phyloP scores from a whole-genome alignment of 2,329 filamentous ascomycete genomes.

The Monosporascus sp. region DNA sequence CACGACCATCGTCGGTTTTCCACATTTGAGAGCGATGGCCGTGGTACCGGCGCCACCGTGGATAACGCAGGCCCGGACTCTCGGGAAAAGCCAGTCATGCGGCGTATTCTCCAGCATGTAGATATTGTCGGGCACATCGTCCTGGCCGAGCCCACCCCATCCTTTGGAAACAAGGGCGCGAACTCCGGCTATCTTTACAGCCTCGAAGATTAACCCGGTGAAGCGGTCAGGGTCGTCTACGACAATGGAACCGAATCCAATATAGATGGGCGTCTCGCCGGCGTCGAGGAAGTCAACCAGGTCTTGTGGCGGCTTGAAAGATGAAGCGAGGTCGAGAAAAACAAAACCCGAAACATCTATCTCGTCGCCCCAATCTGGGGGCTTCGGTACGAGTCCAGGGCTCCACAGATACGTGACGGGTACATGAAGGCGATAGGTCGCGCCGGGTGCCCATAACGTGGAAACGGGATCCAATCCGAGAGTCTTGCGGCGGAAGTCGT shows the following conservation, averaged over 20 bases:
- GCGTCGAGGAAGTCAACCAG: slow-evolving; percentile 51
- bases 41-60: slow-evolving; percentile 77
- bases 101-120: slow-evolving; percentile 70
- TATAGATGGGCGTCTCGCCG: slow-evolving; percentile 61
- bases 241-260: slow-evolving; percentile 72
- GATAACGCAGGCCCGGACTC: slow-evolving; percentile 61
- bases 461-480: slow-evolving; percentile 69
- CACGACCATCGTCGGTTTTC: slow-evolving; percentile 68
- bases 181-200: slow-evolving; percentile 59
- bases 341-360: slow-evolving; percentile 75
- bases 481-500: slow-evolving; percentile 65
- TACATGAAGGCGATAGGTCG: slow-evolving; percentile 67
- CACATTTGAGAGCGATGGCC: slow-evolving; percentile 67
- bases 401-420: slow-evolving; percentile 73
- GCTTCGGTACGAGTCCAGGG: slow-evolving; percentile 61
- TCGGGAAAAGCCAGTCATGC: slow-evolving; percentile 72
- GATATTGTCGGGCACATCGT: slow-evolving; percentile 56
- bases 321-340: slow-evolving; percentile 64
- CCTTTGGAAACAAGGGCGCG: slow-evolving; percentile 69
- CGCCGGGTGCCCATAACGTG: slow-evolving; percentile 70
- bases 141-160: slow-evolving; percentile 66
- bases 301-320: slow-evolving; percentile 52
- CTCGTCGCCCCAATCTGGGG: slow-evolving; percentile 61
- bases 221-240: slow-evolving; percentile 66
- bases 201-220: slow-evolving; percentile 67